phyloP scores from a whole-genome alignment of 2,329 filamentous ascomycete species.

The Aspergillus chevalieri region DNA sequence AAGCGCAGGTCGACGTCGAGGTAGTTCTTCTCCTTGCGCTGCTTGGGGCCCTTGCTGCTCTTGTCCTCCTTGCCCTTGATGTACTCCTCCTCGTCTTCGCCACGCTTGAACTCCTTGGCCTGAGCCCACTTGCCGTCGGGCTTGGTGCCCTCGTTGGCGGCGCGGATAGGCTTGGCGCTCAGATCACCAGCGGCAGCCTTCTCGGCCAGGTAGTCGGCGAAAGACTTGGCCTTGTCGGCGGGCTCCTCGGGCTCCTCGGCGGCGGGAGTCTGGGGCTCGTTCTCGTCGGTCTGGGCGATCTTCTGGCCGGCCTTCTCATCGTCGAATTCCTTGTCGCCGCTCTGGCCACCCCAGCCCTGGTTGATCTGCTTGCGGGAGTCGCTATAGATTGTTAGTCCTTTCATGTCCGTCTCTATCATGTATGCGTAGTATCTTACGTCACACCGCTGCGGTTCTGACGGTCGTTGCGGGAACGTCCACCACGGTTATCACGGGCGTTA shows the following conservation, averaged over 20 bases:
- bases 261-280: conserved; percentile 55
- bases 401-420: conserved; percentile 1
- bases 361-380: conserved; percentile 51
- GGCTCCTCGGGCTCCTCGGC: conserved; percentile 51
- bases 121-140: conserved; percentile 86
- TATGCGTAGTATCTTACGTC: conserved; percentile 43
- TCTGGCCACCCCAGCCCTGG: conserved; percentile 80
- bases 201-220: conserved; percentile 78
- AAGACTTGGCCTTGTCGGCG: conserved; percentile 86
- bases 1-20: conserved; percentile 83
- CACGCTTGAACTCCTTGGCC: conserved; percentile 61
- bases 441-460: conserved; percentile 57
- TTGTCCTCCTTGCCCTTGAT: conserved; percentile 70
- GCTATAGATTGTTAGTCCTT: conserved; percentile 25
- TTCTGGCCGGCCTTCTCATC: conserved; percentile 88
- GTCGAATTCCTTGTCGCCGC: conserved; percentile 76
- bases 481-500: conserved; percentile 57
- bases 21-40: conserved; percentile 85
- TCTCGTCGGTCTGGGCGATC: conserved; percentile 79
- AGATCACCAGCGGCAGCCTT: conserved; percentile 62
- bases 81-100: conserved; percentile 62
- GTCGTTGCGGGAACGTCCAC: conserved; percentile 50
- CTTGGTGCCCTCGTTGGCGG: conserved; percentile 88
- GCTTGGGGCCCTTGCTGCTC: conserved; percentile 66
- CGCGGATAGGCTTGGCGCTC: conserved; percentile 66